Base-by-base conservation (phyloP, 257 asterid genomes). In the Marsdenia floribunda region DNA sequence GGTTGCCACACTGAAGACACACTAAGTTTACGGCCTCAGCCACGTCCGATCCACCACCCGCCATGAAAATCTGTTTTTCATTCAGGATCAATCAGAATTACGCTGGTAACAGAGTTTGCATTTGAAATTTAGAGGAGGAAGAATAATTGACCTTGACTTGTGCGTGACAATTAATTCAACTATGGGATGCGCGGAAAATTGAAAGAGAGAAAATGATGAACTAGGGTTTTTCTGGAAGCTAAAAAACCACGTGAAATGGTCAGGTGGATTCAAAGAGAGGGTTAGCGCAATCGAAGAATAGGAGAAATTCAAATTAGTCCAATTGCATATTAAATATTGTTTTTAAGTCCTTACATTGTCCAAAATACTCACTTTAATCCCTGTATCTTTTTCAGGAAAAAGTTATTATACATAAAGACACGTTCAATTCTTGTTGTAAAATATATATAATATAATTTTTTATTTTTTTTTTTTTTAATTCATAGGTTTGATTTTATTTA, bases 1-100 rank as follows among this genome's bases (percentile, higher is more conserved):
- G 90, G 75, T 90, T 86, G 82, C 98, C 95, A 77, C 98, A 94
- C 79, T 88, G 89, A 71, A 87, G 89, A 85, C 98, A 94, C 6
- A 85, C 87, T 38, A 87, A 80, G 52, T 80, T 44, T 63, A 86
- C 64, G 57, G 80, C 78, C 52, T 83, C 92, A 72, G 53, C 87
- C 77, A 83, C 84, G 67, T 87, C 96, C 44, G 97, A 86, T 81
- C 90, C 94, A 66, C 87, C 93, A 60, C 87, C 90, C 70, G 87
- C 87, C 97, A 89, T 92, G 66, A 22, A 77, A 70, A 77, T 77
- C 70, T 74, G 63, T 38, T 26, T 14, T 61, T 68, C 52, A 26
- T 12, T 53, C 18, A 50, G 40, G 24, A 71, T 7, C 64, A 71
- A 2, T 9, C 7, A 53, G 70, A 77, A 26, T 58, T 33, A 50